phyloP scores from a whole-genome alignment of 2,329 filamentous ascomycete species.

The Cercospora sp. region DNA sequence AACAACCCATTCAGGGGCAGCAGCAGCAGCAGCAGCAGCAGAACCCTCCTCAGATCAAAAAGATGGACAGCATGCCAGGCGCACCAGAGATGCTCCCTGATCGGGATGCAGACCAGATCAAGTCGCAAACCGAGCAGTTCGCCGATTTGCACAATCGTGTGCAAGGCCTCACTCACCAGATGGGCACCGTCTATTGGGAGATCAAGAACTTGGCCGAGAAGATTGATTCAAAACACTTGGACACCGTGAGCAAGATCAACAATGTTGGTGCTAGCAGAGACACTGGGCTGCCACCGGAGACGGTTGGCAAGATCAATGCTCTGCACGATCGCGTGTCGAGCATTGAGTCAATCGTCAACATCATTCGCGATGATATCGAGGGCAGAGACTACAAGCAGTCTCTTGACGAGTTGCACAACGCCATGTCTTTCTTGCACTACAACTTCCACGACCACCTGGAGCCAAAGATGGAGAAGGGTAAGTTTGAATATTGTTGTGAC shows the following conservation, averaged over 20 bases:
- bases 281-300: slow-evolving; percentile 27
- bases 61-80: slow-evolving; percentile 43
- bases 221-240: slow-evolving; percentile 58
- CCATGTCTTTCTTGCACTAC: slow-evolving; percentile 44
- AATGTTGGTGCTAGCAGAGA: slow-evolving; percentile 51
- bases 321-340: slow-evolving; percentile 28
- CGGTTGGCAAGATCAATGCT: slow-evolving; percentile 25
- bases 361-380: slow-evolving; percentile 56
- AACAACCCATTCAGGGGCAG: slow-evolving; percentile 30
- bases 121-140: slow-evolving; percentile 63
- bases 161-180: slow-evolving; percentile 69
- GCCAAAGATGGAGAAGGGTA: slow-evolving; percentile 38
- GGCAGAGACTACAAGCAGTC: slow-evolving; percentile 58
- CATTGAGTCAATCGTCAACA: slow-evolving; percentile 54
- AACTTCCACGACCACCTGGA: slow-evolving; percentile 55
- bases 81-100: slow-evolving; percentile 45
- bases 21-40: slow-evolving; percentile 34
- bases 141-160: slow-evolving; percentile 81
- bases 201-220: slow-evolving; percentile 54
- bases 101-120: slow-evolving; percentile 40
- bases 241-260: slow-evolving; percentile 49
- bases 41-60: slow-evolving; percentile 23
- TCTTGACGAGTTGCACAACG: slow-evolving; percentile 55
- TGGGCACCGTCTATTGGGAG: slow-evolving; percentile 62
- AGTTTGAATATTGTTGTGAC: not conserved